These are phyloP conservation scores for Aspergillus transmontanensis DNA, from an alignment of 2,329 filamentous ascomycete species.

Conservation along the genomic window DNA sequence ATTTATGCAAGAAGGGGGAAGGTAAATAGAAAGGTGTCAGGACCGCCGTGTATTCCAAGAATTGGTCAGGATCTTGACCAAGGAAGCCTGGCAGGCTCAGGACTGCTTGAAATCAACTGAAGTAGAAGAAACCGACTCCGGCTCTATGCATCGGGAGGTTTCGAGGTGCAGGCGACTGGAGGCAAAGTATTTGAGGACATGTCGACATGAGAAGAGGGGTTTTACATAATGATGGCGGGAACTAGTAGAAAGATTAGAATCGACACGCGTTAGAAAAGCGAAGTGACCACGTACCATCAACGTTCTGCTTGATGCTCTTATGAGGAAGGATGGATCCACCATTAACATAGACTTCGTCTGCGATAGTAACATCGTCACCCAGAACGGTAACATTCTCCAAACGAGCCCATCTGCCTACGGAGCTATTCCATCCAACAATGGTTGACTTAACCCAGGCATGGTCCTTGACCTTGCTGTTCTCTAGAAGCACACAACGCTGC, in stretches of 20 bases:
- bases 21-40: slow-evolving; percentile 17
- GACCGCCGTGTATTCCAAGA: slow-evolving; percentile 9
- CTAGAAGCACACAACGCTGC: slow-evolving; percentile 87
- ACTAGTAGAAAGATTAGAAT: slow-evolving; percentile 32
- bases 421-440: slow-evolving; percentile 98
- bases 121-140: slow-evolving; percentile 39
- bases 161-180: slow-evolving; percentile 28
- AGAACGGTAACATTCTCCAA: slow-evolving; percentile 98
- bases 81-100: slow-evolving; percentile 3
- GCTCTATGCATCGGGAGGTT: slow-evolving; percentile 39
- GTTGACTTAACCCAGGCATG: slow-evolving; percentile 99
- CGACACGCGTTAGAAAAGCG: background rate
- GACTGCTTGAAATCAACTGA: slow-evolving; percentile 19
- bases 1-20: slow-evolving; percentile 19
- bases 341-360: slow-evolving; percentile 98
- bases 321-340: slow-evolving; percentile 92
- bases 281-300: slow-evolving; percentile 66
- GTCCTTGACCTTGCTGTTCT: slow-evolving; percentile 93
- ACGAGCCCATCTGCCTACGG: slow-evolving; percentile 91
- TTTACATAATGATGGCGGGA: slow-evolving; percentile 54
- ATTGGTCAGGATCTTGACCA: slow-evolving; percentile 10
- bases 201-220: slow-evolving; percentile 28
- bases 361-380: slow-evolving; percentile 95
- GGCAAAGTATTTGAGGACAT: slow-evolving; percentile 27
- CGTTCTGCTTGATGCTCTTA: slow-evolving; percentile 98